phyloP scores from a whole-genome alignment of 257 asterid species.

The Sherardia arvensis region DNA sequence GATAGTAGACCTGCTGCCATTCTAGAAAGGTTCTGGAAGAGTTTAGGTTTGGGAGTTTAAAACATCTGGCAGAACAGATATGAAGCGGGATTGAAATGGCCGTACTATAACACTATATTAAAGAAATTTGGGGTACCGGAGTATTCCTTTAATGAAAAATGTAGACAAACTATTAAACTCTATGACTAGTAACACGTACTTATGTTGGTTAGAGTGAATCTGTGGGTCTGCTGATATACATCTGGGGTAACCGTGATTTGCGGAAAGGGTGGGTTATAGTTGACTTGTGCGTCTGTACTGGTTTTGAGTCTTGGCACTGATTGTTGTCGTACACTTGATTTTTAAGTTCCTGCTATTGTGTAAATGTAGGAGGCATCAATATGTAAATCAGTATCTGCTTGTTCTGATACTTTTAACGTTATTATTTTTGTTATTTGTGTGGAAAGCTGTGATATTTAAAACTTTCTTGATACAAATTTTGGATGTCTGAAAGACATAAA shows the following conservation, averaged over 20 bases:
- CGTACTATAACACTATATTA: not conserved
- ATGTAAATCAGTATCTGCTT: not conserved
- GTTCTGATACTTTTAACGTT: not conserved
- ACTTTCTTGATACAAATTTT: constrained; percentile 5
- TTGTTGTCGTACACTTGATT: not conserved
- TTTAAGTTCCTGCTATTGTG: not conserved
- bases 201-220: not conserved
- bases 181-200: not conserved
- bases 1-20: not conserved
- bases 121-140: not conserved
- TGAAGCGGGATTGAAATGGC: not conserved
- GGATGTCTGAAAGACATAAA: constrained; percentile 4
- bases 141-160: not conserved
- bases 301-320: not conserved
- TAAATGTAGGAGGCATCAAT: not conserved
- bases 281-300: not conserved
- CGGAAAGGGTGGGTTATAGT: not conserved
- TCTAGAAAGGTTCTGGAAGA: not conserved
- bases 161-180: not conserved
- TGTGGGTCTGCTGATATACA: not conserved
- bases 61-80: not conserved
- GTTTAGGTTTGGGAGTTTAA: not conserved
- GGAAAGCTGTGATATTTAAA: constrained; percentile 5
- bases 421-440: not conserved
- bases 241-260: not conserved